Base-by-base conservation (phyloP, 2,329 filamentous ascomycete genomes). In the Alternaria triticina region DNA sequence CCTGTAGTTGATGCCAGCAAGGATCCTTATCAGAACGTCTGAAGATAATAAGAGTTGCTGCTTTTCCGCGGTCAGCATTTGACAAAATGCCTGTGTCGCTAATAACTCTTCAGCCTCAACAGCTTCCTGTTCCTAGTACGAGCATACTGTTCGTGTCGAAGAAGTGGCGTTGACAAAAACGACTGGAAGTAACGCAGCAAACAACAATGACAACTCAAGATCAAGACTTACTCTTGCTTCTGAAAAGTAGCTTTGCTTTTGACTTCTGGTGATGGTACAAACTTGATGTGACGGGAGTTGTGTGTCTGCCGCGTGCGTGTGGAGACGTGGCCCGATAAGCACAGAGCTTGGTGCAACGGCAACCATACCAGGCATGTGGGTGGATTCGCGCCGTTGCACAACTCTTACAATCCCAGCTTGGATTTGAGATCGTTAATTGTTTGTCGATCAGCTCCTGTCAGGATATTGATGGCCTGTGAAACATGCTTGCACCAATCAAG, bases 1-100 rank as follows among this genome's bases (percentile, higher is more conserved):
- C 57, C 57, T 57, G 46, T 61, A 61, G 54, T 55, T 40, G 55
- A 54, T 36, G 70, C 65, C 64, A 67, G 67, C 66, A 67, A 61
- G 61, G 67, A 65, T 68, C 43, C 73, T 77, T 78, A 76, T 78
- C 75, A 74, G 50, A 64, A 59, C 60, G 54, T 57, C 57, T 65
- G 17, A 17, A 71, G 69, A 77, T 71, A 74, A 74, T 67, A 69
- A 68, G 59, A 65, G 66, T 60, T 25, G 56, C 52, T 60, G 70
- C 70, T 73, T 77, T 75, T 77, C 76, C 75, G 76, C 74, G 74
- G 75, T 77, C 40, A 33, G 45, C 6, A 36, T 54, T 65, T 73
- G 68, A 66, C 71, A 73, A 64, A 71, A 68, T 33, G 33, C 43
- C 64, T 65, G 59, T 74, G 72, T 75, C 68, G 61, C 66, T 27